Percentiles rank a stretch among this genome's conserved stretches.
Conservation (phyloP, 1,284 basidiomycete species). For the Cystobasidiaceae sp. region DNA sequence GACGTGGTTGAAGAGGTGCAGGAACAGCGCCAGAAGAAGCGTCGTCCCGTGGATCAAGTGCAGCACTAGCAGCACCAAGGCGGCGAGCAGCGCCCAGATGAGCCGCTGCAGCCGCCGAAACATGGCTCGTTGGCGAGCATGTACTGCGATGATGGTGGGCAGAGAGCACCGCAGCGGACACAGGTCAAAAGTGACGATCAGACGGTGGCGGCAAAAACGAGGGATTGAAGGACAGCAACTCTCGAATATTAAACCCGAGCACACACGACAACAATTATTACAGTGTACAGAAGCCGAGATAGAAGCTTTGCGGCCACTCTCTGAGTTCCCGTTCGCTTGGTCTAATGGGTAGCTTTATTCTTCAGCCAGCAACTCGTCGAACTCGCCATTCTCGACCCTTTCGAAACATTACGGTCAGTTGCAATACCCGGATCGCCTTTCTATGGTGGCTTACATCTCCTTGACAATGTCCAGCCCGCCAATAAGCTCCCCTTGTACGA, state of each 20-base stretch:
- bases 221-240: too few relatives aligned
- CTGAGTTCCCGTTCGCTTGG: too few relatives aligned
- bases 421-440: background rate
- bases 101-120: slow-evolving; percentile 1
- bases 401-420: background rate
- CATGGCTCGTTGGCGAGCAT: slow-evolving; percentile 8
- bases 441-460: slow-evolving; percentile 42
- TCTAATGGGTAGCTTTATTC: background rate
- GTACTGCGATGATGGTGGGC: too few relatives aligned
- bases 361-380: slow-evolving; percentile 27
- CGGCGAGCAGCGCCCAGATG: slow-evolving; percentile 29
- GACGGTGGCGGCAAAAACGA: too few relatives aligned
- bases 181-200: too few relatives aligned
- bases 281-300: too few relatives aligned
- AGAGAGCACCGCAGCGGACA: too few relatives aligned
- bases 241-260: too few relatives aligned
- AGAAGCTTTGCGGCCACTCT: too few relatives aligned
- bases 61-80: slow-evolving; percentile 32
- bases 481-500: slow-evolving; percentile 65
- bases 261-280: too few relatives aligned
- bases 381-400: slow-evolving; percentile 33
- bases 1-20: slow-evolving; percentile 20
- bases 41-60: slow-evolving; percentile 34
- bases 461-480: slow-evolving; percentile 56
- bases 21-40: slow-evolving; percentile 30